Base-by-base conservation (phyloP, 2,329 filamentous ascomycete genomes). In the Exophiala sideris region DNA sequence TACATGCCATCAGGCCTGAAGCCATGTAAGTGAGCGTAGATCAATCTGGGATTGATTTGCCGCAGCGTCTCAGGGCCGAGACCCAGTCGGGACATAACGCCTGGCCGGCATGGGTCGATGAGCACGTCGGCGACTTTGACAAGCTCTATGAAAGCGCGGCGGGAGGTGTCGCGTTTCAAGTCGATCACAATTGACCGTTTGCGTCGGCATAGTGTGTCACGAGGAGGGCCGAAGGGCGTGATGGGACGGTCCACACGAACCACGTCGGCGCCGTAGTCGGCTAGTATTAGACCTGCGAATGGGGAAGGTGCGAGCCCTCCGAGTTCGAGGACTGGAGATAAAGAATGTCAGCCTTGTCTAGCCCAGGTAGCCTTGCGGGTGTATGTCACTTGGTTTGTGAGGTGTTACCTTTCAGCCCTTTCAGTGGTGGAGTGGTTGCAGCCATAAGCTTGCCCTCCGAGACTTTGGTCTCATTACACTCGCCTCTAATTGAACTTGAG, bases 1-100 rank as follows among this genome's bases (percentile, higher is more conserved):
- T 96, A 96, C 63, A 83, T 84, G 0, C 91, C 91, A 70, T 95
- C 89, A 29, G 91, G 79, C 12, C 92, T 79, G 70, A 96, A 96
- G 0, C 92, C 92, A 3, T 90, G 92, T 80, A 97, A 87, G 41
- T 91, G 86, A 7, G 82, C 90, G 53, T 95, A 84, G 45, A 96
- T 83, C 2, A 96, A 74, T 0, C 85, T 77, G 10, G 86, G 86
- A 69, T 96, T 96, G 16, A 80, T 67, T 12, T 71, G 73, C 0
- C 77, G 70, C 8, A 88, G 74, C 21, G 73, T 72, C n/a, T 76
- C 67, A 0, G 81, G 76, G 2, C 83, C 79, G 60, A 86, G 87
- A 1, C 86, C 86, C 6, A 87, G 73, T 40, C 77, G 79, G 5
- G 80, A 79, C 14, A 89, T 69, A 2, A 81, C 81, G 2, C 85